These are phyloP conservation scores for Draba incana DNA, from an alignment of 345 rosid genomes.

Conservation along the genomic window DNA sequence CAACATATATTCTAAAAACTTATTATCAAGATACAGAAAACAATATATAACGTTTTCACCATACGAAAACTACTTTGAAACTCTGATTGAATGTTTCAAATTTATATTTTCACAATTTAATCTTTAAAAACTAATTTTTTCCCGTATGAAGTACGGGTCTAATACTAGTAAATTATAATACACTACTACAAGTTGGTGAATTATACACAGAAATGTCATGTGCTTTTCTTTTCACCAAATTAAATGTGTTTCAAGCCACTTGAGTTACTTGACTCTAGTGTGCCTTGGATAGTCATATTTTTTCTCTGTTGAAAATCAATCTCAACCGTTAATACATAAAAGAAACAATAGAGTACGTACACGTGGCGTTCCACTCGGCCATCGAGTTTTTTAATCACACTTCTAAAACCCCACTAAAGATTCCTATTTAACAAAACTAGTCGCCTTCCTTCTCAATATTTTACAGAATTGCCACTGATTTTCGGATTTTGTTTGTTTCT, in stretches of 20 bases:
- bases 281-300: conserved; percentile 7
- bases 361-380: conserved; percentile 31
- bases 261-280: conserved; percentile 31
- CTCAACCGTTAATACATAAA: conserved; percentile 1
- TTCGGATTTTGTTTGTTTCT: conserved; percentile 5
- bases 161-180: no score
- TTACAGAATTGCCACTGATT: conserved; percentile 33
- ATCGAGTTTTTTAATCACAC: conserved; percentile 7
- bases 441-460: conserved; percentile 13
- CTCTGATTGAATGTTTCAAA: no score
- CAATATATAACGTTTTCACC: no score
- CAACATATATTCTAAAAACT: no score
- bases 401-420: conserved; percentile 5
- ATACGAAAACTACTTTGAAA: no score
- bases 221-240: conserved; percentile 36
- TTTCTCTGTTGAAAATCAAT: neutral
- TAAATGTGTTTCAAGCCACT: neutral
- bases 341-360: neutral
- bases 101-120: no score
- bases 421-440: conserved; percentile 26
- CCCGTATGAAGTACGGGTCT: no score
- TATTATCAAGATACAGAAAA: no score
- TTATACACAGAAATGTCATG: conserved; percentile 25
- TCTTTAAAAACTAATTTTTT: no score
- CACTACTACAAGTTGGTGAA: conserved; percentile 19